Percentiles rank a stretch among this genome's conserved stretches.
These are phyloP conservation scores for Huntiella moniliformis DNA, from an alignment of 2,329 filamentous ascomycete species.

Conservation along the genomic window DNA sequence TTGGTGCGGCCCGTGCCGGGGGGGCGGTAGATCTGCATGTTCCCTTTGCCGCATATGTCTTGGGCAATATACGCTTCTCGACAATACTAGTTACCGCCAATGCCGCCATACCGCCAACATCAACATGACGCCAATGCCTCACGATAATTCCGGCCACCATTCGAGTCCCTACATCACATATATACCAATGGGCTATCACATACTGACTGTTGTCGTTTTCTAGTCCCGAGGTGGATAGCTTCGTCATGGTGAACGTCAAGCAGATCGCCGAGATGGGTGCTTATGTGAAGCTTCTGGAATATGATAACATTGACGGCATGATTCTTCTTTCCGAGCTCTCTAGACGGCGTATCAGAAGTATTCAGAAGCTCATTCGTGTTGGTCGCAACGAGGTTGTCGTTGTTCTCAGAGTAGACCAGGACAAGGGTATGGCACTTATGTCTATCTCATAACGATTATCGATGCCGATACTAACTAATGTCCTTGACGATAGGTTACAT, in stretches of 20 bases:
- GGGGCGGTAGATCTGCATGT: no score
- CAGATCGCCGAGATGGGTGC: constrained; percentile 99
- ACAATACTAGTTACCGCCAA: no score
- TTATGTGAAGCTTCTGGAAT: constrained; percentile 97
- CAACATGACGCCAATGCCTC: no score
- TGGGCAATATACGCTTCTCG: no score
- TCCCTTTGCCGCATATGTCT: no score
- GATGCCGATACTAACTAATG: no score
- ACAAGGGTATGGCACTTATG: constrained; percentile 48
- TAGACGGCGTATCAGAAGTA: constrained; percentile 91
- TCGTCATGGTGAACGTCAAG: constrained; percentile 99
- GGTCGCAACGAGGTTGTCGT: constrained; percentile 97
- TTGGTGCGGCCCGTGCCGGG: neutral
- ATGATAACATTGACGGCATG: constrained; percentile 99
- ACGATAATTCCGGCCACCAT: neutral
- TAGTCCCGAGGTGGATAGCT: constrained; percentile 84
- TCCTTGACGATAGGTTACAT: constrained; percentile 47
- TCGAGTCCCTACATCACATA: neutral
- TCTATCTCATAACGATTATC: neutral
- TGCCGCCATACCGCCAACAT: no score
- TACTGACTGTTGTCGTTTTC: constrained; percentile 8
- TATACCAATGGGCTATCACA: neutral
- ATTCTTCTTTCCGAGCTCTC: constrained; percentile 95
- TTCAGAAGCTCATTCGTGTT: constrained; percentile 96
- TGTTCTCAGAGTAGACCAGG: constrained; percentile 95